Percentiles rank a stretch among this genome's conserved stretches.
These are phyloP conservation scores for Cutaneotrichosporon mucoides DNA, from an alignment of 1,284 basidiomycete species.

Conservation along the genomic window DNA sequence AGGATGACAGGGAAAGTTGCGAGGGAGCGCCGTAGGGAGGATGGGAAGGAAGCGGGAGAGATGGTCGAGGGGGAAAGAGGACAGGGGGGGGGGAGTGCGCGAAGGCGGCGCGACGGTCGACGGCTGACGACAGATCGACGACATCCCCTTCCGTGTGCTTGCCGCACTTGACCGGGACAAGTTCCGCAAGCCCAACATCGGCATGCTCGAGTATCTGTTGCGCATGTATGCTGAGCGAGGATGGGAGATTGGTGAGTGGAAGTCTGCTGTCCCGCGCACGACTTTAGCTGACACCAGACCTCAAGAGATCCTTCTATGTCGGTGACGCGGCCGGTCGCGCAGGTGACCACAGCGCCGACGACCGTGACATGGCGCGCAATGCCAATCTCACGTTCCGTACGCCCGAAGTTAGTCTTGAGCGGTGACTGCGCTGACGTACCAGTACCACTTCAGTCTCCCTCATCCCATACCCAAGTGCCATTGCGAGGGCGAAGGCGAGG, in stretches of 20 bases:
- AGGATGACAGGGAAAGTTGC: not conserved
- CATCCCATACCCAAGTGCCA: not conserved
- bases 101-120: no score
- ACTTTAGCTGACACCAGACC: constrained; percentile 54
- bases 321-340: constrained; percentile 69
- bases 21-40: no score
- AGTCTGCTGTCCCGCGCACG: no score
- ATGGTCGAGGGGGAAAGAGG: no score
- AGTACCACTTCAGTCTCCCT: not conserved
- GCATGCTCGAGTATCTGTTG: constrained; percentile 76
- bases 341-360: constrained; percentile 53
- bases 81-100: no score
- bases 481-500: not conserved
- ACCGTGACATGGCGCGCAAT: constrained; percentile 74
- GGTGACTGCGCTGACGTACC: not conserved
- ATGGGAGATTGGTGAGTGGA: constrained; percentile 61
- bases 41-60: no score
- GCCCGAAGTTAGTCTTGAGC: constrained; percentile 50
- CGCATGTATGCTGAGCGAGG: constrained; percentile 59
- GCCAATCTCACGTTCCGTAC: constrained; percentile 68
- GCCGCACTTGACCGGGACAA: constrained; percentile 63
- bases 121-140: constrained; percentile 18
- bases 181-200: constrained; percentile 80
- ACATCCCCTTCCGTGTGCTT: constrained; percentile 70
- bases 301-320: constrained; percentile 66